Evolutionary conservation across 2,329 filamentous ascomycete species (phyloP).

Genomic region (Microdochium bolleyi): DNA sequence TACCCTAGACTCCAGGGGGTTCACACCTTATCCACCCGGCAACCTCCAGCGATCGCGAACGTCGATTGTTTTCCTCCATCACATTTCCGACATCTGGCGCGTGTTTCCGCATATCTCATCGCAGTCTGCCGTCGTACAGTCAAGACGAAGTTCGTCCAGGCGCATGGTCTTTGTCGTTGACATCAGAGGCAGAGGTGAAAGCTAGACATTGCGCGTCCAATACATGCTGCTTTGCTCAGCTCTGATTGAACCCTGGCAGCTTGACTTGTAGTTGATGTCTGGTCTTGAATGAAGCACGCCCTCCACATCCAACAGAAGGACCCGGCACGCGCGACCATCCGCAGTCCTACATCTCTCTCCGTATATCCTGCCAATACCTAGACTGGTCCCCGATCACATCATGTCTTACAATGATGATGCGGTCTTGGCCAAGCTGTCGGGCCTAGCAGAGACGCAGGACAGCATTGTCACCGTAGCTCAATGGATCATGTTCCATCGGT

Average conservation of each 20-base stretch:
- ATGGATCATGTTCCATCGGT: constrained; percentile 99
- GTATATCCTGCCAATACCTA: constrained; percentile 1
- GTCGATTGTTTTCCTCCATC: constrained; percentile 1
- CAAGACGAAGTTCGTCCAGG: constrained; percentile 1
- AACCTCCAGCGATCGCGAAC: background rate
- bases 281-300: background rate
- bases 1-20: no score
- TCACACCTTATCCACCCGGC: background rate
- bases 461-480: constrained; percentile 93
- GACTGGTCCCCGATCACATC: constrained; percentile 9
- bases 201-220: constrained; percentile 5
- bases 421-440: constrained; percentile 87
- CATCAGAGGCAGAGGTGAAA: constrained; percentile 1
- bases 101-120: background rate
- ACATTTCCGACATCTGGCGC: background rate
- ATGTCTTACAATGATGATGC: constrained; percentile 98
- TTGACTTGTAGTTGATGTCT: constrained; percentile 7
- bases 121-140: background rate
- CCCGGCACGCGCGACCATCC: constrained; percentile 1
- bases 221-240: constrained; percentile 7
- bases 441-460: constrained; percentile 94
- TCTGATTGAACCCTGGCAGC: constrained; percentile 8
- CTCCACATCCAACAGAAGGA: background rate
- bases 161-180: background rate
- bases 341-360: constrained; percentile 1